Evolutionary conservation across 345 rosid species (phyloP), one percentile per base, ranked within the genome.

Genomic region (Eucalyptus erythrocorys): DNA sequence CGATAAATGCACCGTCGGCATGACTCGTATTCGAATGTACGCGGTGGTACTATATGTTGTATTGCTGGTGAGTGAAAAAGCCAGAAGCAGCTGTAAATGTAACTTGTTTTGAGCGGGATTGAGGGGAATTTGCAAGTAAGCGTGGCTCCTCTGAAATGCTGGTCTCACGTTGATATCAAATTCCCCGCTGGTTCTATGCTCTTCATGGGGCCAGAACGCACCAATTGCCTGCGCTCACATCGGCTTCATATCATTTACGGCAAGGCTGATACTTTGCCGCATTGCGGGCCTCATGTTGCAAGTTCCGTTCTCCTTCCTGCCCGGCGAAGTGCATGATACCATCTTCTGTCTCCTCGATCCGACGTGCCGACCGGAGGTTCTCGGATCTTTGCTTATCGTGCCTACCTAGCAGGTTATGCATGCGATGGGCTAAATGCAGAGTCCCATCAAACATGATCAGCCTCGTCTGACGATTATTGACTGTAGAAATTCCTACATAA

Each of bases 281-380:
- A 64, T 64, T 13, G 0, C 6, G 12, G 42, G 22, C 10, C 79
- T 66, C 79, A 0, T 16, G 42, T 32, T 32, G 71, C 71, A 2
- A 66, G 21, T 66, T 66, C 79, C 4, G 42, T 15, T 66, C 12
- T 32, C 24, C 24, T 24, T 66, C 79, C 79, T 17, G 42, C 79
- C 21, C 42, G 1, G 40, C 3, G 42, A 66, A 32, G 22, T 4
- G 79, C 42, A 4, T 16, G 8, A 32, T 16, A 15, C 79, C 8
- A 7, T n/a, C 15, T 32, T 26, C 66, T 1, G 66, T 26, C n/a
- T 26, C 0, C n/a, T 26, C 15, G 0, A n/a, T 19, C 21, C 19
- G 19, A 14, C 3, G 9, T 2, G 10, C 5, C 2, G 37, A 7
- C 16, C 17, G 3, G 34, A 34, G 80, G 24, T 68, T 68, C 43